Base-by-base conservation (phyloP, 2,329 filamentous ascomycete species). In the Orbilia blumenaviensis region DNA sequence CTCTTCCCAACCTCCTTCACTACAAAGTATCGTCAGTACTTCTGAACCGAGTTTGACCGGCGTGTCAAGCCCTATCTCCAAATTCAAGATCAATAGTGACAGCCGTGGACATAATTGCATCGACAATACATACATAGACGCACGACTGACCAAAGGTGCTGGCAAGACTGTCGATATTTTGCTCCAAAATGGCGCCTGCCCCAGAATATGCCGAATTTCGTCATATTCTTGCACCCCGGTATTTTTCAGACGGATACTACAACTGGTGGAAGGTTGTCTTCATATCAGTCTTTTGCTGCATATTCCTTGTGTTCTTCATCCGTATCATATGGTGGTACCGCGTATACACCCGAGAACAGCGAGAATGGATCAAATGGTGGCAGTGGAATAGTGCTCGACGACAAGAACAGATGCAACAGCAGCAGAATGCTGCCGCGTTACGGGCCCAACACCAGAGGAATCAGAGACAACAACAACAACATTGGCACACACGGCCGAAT, bases 401-500 rank as follows among this genome's bases (percentile, higher is more conserved):
- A 21, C 16, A 46, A 7, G 60, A 63, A 34, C 29, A n/a, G n/a
- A 21, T 29, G 36, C 41, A 42, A 41, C 56, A 46, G 25, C 38
- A 44, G 16, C 38, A 44, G 10, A 14, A 61, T 32, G 36, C 41
- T 21, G 27, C 34, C 12, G 21, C 56, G 27, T 34, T 36, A 41
- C 25, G 29, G 21, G 25, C 46, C 18, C 29, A 23, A 56, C 66
- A 63, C 16, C 27, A 54, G 23, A 36, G 25, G 16, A 18, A 38
- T 27, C 42, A 44, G 14, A 48, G 41, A 12, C n/a, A 32, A 44
- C 36, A 48, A 23, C 63, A 42, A 12, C 56, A 29, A 4, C 12
- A 58, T 32, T 48, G 67, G 42, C 18, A 64, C 16, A 50, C 60
- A 3, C n/a, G 27, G n/a, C 67, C 60, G 25, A 42, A 41, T 50